phyloP scores from a whole-genome alignment of 768 basidiomycete genomes.

The Boletus edulis region DNA sequence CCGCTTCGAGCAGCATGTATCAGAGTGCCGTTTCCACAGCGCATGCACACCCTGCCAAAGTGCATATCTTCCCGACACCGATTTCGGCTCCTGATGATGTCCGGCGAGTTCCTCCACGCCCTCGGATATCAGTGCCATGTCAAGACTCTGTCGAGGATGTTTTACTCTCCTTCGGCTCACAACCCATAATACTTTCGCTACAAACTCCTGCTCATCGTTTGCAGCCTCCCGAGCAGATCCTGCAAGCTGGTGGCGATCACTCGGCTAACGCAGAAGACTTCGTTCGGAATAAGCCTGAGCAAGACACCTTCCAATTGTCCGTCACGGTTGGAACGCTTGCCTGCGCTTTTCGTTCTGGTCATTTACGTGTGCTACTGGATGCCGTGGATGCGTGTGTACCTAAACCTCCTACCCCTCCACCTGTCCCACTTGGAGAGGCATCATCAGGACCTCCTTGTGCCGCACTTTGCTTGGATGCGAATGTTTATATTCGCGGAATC shows the following conservation, averaged over 20 bases:
- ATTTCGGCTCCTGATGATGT: neutral
- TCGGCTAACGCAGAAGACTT: slow-evolving; percentile 2
- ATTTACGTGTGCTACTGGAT: slow-evolving; percentile 49
- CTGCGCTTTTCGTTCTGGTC: slow-evolving; percentile 54
- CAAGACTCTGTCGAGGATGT: slow-evolving; percentile 36
- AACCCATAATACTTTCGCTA: slow-evolving; percentile 58
- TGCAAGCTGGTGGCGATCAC: slow-evolving; percentile 3
- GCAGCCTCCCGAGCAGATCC: slow-evolving; percentile 9
- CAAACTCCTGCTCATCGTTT: slow-evolving; percentile 40
- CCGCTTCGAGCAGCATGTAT: slow-evolving; percentile 69
- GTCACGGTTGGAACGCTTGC: slow-evolving; percentile 51
- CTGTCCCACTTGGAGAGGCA: slow-evolving; percentile 8
- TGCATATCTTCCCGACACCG: neutral
- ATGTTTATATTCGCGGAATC: slow-evolving; percentile 42
- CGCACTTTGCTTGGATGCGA: slow-evolving; percentile 33
- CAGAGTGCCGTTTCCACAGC: slow-evolving; percentile 61
- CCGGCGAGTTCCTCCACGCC: slow-evolving; percentile 2
- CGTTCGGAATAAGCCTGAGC: slow-evolving; percentile 3
- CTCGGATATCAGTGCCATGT: slow-evolving; percentile 5
- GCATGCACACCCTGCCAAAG: neutral
- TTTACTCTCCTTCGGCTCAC: slow-evolving; percentile 60
- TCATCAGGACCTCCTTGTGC: slow-evolving; percentile 19
- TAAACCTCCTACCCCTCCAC: slow-evolving; percentile 18
- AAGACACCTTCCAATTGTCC: slow-evolving; percentile 39
- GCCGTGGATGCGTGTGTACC: slow-evolving; percentile 35